Evolutionary conservation across 2,329 filamentous ascomycete species (phyloP), one percentile per base, ranked within the genome.

Genomic region (Cercospora janseana): DNA sequence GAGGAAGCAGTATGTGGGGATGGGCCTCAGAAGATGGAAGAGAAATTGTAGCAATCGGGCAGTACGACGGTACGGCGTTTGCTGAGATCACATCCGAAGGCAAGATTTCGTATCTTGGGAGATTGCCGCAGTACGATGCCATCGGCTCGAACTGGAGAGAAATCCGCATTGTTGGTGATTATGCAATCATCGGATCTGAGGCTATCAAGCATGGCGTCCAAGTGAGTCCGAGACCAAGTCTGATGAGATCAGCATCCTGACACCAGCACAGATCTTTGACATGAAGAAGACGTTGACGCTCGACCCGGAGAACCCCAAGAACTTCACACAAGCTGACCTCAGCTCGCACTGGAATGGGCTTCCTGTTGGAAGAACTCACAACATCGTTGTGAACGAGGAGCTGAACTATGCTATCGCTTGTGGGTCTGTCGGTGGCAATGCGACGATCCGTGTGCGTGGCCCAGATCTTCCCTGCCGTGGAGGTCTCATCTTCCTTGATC

Each of bases 181-280:
- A 69, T 50, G 67, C 71, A 60, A 66, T 74, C 51, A 72, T 75
- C 41, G 72, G 72, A 45, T 46, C 60, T 13, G 73, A 76, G 55
- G 74, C 76, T 32, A 58, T 63, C 43, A 63, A 72, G 58, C 80
- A 83, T 64, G 77, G 78, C 26, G 75, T 84, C 42, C 80, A 83
- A 26, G 40, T 43, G 23, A 28, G 40, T 28, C 18, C 8, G 15
- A 13, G 26, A 12, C 9, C 23, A 18, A n/a, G 4, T 23, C 6
- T 8, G 40, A 12, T 6, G 10, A 8, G 13, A 12, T 20, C 40
- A 43, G 40, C 9, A 21, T 16, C 15, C 40, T 43, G 23, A 43
- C 7, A 2, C 8, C 6, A 38, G 34, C 0, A 12, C 28, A 45
- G 65, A 74, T 83, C 65, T 84, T 84, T 60, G 80, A 84, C 66